Conservation (phyloP, 495 filamentous ascomycete species). For the Daldinia grandis region DNA sequence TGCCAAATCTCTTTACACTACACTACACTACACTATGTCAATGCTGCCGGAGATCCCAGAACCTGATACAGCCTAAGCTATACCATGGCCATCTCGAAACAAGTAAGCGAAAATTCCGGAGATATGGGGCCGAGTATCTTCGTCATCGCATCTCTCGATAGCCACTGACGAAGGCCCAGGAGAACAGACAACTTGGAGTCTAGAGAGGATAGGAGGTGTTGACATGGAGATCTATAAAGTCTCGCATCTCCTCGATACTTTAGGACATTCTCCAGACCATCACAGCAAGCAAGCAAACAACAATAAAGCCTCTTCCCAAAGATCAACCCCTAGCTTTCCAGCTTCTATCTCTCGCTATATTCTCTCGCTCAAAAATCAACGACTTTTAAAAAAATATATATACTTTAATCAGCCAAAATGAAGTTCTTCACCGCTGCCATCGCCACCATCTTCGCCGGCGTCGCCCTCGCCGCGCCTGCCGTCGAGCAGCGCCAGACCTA, state of each 20-base stretch:
- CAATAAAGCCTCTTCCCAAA: background rate
- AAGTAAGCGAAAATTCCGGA: constrained; percentile 11
- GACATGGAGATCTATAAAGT: background rate
- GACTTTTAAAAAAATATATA: background rate
- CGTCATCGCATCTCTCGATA: constrained; percentile 6
- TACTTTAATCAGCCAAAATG: constrained; percentile 34
- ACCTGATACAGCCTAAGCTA: constrained; percentile 10
- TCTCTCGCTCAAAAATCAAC: constrained; percentile 3
- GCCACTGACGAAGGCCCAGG: constrained; percentile 9
- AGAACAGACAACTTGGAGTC: background rate
- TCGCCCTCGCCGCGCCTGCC: constrained; percentile 36
- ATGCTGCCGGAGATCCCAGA: constrained; percentile 17
- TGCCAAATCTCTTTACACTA: constrained; percentile 20
- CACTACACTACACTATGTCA: no score
- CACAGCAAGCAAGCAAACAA: background rate
- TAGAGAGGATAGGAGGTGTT: constrained; percentile 9
- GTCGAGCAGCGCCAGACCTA: constrained; percentile 47
- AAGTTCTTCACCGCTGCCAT: constrained; percentile 35
- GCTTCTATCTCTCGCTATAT: constrained; percentile 3
- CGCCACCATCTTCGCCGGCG: constrained; percentile 29
- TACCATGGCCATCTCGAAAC: constrained; percentile 17
- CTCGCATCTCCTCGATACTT: background rate
- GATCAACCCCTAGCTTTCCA: background rate
- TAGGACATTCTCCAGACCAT: background rate
- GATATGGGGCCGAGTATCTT: background rate